phyloP scores from a whole-genome alignment of 768 basidiomycete species.

The Collybiopsis confluens region DNA sequence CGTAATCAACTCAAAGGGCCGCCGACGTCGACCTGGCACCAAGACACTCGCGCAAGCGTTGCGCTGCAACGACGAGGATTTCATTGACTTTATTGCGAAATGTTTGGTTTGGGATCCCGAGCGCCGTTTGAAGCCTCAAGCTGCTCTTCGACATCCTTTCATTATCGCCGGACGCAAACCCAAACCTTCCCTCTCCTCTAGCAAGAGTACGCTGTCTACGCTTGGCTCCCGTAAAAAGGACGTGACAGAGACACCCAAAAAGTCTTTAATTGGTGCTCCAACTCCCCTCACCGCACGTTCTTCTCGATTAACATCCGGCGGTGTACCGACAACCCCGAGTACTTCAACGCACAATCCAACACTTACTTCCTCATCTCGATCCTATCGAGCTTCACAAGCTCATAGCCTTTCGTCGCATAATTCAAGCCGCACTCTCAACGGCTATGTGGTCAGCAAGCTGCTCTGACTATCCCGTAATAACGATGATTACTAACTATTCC shows the following conservation, averaged over 20 bases:
- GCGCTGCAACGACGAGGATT: slow-evolving; percentile 89
- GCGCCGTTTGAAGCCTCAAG: slow-evolving; percentile 87
- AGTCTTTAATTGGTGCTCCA: slow-evolving; percentile 85
- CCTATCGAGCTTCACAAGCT: slow-evolving; percentile 65
- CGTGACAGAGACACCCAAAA: slow-evolving; percentile 72
- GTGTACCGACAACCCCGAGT: slow-evolving; percentile 57
- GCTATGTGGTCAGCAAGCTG: slow-evolving; percentile 55
- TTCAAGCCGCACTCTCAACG: slow-evolving; percentile 69
- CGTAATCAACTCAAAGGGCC: slow-evolving; percentile 95
- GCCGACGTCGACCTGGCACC: slow-evolving; percentile 84
- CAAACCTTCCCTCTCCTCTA: slow-evolving; percentile 42
- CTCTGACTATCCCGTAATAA: slow-evolving; percentile 22
- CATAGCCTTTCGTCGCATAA: slow-evolving; percentile 71
- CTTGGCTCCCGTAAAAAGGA: slow-evolving; percentile 51
- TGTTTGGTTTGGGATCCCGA: slow-evolving; percentile 99
- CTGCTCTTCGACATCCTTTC: slow-evolving; percentile 90
- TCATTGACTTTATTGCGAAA: slow-evolving; percentile 94
- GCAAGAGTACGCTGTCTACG: slow-evolving; percentile 55
- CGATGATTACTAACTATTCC: slow-evolving; percentile 9
- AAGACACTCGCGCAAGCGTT: slow-evolving; percentile 88
- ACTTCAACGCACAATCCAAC: slow-evolving; percentile 50
- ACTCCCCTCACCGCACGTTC: slow-evolving; percentile 82
- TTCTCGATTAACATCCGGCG: slow-evolving; percentile 46
- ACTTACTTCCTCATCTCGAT: slow-evolving; percentile 56
- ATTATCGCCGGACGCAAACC: slow-evolving; percentile 61